These are phyloP conservation scores for Colletotrichum tofieldiae DNA, from an alignment of 2,329 filamentous ascomycete species.

Conservation along the genomic window DNA sequence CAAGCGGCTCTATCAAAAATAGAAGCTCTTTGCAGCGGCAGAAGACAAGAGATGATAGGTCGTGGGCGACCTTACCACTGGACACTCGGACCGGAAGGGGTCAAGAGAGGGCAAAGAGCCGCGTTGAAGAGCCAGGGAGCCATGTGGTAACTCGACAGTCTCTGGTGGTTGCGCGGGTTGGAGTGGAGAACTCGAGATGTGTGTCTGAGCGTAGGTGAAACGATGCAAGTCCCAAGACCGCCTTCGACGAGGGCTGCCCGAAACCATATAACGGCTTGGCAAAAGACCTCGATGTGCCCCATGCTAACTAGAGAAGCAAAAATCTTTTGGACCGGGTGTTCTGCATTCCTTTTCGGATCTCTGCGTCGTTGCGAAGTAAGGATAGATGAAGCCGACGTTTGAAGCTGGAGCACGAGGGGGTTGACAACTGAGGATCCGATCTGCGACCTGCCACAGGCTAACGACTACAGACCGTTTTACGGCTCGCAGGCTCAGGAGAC, in stretches of 20 bases:
- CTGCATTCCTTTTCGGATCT: background rate
- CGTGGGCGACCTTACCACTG: background rate
- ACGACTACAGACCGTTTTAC: slow-evolving; percentile 10
- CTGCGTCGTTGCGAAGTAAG: slow-evolving; percentile 15
- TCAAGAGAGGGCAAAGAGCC: slow-evolving; percentile 3
- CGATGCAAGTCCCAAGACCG: slow-evolving; percentile 39
- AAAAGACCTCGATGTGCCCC: slow-evolving; percentile 7
- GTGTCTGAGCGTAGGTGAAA: slow-evolving; percentile 42
- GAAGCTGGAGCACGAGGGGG: slow-evolving; percentile 18
- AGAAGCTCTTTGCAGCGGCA: slow-evolving; percentile 26
- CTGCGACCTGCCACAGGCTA: slow-evolving; percentile 35
- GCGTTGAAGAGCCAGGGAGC: background rate
- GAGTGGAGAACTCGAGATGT: slow-evolving; percentile 16
- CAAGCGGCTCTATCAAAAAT: slow-evolving; percentile 40
- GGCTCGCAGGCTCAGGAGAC: background rate
- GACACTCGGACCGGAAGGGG: background rate
- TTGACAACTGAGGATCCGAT: slow-evolving; percentile 7
- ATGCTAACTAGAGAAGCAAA: background rate
- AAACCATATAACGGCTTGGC: slow-evolving; percentile 34
- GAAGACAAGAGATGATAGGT: slow-evolving; percentile 32
- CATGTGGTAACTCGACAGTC: slow-evolving; percentile 6
- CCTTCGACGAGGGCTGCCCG: slow-evolving; percentile 25
- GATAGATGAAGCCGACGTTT: slow-evolving; percentile 41
- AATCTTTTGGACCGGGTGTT: background rate
- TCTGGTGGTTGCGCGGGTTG: background rate